These are phyloP conservation scores for Skeletonema costatum DNA, from an alignment of 108 stramenopile genomes.

Conservation along the genomic window DNA sequence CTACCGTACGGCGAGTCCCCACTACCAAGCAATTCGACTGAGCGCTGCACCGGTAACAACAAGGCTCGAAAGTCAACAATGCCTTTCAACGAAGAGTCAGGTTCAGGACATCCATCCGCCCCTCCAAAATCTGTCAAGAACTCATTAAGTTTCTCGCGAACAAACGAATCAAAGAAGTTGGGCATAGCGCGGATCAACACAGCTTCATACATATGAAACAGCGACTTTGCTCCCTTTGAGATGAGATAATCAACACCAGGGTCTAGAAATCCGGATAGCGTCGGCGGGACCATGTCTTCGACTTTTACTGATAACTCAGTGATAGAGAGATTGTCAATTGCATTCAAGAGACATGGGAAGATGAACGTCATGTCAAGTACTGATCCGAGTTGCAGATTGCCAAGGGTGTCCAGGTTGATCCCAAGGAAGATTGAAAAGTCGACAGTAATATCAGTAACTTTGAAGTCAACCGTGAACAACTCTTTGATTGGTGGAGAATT, in stretches of 20 bases:
- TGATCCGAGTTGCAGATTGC: slow-evolving; percentile 43
- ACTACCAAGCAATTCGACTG: slow-evolving; percentile 25
- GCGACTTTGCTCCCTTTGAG: slow-evolving; percentile 11
- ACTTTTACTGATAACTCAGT: slow-evolving; percentile 46
- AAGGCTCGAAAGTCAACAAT: slow-evolving; percentile 48
- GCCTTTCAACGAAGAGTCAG: slow-evolving; percentile 8
- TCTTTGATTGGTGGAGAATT: slow-evolving; percentile 32
- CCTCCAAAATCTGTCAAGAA: slow-evolving; percentile 2
- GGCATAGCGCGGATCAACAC: slow-evolving; percentile 32
- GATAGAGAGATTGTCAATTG: slow-evolving; percentile 45
- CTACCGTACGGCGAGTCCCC: slow-evolving; percentile 41
- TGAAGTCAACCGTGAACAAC: slow-evolving; percentile 34
- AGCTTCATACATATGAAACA: slow-evolving; percentile 36
- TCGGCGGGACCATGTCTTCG: slow-evolving; percentile 4
- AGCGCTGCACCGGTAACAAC: slow-evolving; percentile 5
- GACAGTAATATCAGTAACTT: slow-evolving; percentile 33
- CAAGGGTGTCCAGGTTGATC: slow-evolving; percentile 40
- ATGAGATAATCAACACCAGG: slow-evolving; percentile 14
- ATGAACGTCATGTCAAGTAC: slow-evolving; percentile 54
- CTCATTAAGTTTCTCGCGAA: slow-evolving; percentile 22
- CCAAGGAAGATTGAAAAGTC: slow-evolving; percentile 46
- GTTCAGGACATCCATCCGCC: slow-evolving; percentile 6
- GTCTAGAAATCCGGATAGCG: slow-evolving; percentile 27
- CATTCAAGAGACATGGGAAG: slow-evolving; percentile 58
- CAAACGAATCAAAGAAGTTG: slow-evolving; percentile 16